phyloP scores from a whole-genome alignment of 192 early-diverging fungal genomes.

The Bifiguratus adelaidae region DNA sequence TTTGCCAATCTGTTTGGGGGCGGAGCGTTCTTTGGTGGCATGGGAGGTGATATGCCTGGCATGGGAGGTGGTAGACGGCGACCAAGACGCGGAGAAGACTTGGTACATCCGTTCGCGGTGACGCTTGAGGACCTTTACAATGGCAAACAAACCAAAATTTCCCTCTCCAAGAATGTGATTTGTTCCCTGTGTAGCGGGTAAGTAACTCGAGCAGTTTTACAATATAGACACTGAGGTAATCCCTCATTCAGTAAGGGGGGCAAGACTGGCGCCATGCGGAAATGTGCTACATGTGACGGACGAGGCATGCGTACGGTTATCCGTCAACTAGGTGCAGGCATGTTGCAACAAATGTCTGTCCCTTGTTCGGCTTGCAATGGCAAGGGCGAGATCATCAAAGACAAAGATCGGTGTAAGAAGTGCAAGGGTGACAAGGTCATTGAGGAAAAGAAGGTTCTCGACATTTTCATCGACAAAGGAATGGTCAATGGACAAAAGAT shows the following conservation, averaged over 20 bases:
- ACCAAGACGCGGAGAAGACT: constrained; percentile 34
- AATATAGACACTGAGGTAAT: background rate
- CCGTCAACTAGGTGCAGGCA: constrained; percentile 76
- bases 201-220: background rate
- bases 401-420: constrained; percentile 83
- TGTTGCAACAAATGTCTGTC: constrained; percentile 87
- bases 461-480: constrained; percentile 90
- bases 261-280: constrained; percentile 61
- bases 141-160: constrained; percentile 74
- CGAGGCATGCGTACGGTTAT: constrained; percentile 71
- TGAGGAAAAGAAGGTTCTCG: constrained; percentile 83
- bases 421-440: constrained; percentile 85
- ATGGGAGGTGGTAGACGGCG: constrained; percentile 20
- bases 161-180: constrained; percentile 68
- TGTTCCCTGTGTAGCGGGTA: constrained; percentile 56
- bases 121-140: constrained; percentile 91
- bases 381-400: constrained; percentile 74
- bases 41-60: constrained; percentile 4
- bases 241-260: constrained; percentile 64
- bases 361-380: constrained; percentile 74
- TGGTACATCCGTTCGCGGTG: constrained; percentile 68
- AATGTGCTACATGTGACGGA: constrained; percentile 67
- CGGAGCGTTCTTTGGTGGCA: constrained; percentile 26
- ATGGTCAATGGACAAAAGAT: constrained; percentile 88
- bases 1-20: constrained; percentile 82